A percentile compares a stretch with the other conserved stretches of the same genome.
Evolutionary conservation across 345 rosid genomes (phyloP).

Genomic region (Dipteronia dyeriana): DNA sequence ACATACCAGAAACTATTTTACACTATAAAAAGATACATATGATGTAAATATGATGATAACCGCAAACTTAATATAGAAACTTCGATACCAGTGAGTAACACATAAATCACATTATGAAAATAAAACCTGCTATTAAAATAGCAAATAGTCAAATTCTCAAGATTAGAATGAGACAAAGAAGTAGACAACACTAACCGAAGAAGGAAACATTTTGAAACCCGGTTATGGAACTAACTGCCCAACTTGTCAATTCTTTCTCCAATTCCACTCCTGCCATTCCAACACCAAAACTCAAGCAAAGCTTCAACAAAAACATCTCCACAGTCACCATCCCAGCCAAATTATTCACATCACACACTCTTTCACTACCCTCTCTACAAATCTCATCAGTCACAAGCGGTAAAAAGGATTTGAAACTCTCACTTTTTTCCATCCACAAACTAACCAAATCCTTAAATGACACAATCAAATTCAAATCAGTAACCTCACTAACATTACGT

Average conservation of each 20-base stretch:
- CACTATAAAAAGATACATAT: neutral
- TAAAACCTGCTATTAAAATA: neutral
- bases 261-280: conserved; percentile 24
- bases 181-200: conserved; percentile 43
- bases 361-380: conserved; percentile 25
- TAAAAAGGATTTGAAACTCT: conserved; percentile 31
- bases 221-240: conserved; percentile 53
- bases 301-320: conserved; percentile 54
- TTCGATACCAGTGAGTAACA: neutral
- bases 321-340: conserved; percentile 50
- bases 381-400: conserved; percentile 41
- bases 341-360: conserved; percentile 36
- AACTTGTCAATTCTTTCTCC: conserved; percentile 48
- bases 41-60: neutral
- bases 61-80: neutral
- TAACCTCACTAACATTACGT: neutral
- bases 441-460: conserved; percentile 38
- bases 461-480: conserved; percentile 24
- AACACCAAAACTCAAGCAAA: conserved; percentile 40
- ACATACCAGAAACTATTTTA: neutral
- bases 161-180: neutral
- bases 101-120: neutral
- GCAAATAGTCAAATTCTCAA: neutral
- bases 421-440: conserved; percentile 42
- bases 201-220: conserved; percentile 43